Evolutionary conservation across 225 moss, liverwort and hornwort genomes (phyloP).

Genomic region (Pseudoscleropodium purum): DNA sequence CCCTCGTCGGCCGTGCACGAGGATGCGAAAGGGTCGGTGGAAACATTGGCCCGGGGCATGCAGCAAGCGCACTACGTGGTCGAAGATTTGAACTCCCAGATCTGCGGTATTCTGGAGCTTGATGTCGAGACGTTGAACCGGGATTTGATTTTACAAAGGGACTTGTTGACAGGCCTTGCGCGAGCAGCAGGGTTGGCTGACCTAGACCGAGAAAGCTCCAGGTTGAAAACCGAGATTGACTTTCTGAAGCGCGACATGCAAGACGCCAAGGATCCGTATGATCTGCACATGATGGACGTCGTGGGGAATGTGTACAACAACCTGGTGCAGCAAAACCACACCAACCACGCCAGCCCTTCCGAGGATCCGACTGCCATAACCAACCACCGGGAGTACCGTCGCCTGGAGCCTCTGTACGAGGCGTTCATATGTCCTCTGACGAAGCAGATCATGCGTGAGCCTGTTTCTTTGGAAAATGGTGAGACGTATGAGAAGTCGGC

Average conservation of each 20-base stretch:
- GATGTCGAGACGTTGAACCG: constrained; percentile 2
- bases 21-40: constrained; percentile 41
- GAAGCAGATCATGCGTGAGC: constrained; percentile 92
- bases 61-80: constrained; percentile 61
- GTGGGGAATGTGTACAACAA: constrained; percentile 70
- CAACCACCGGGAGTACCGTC: constrained; percentile 48
- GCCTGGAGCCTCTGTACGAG: constrained; percentile 83
- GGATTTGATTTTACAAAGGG: constrained; percentile 5
- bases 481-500: constrained; percentile 73
- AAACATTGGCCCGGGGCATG: constrained; percentile 55
- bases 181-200: constrained; percentile 27
- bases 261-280: constrained; percentile 56
- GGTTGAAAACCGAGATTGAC: constrained; percentile 30
- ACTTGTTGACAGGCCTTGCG: constrained; percentile 26
- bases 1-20: constrained; percentile 35
- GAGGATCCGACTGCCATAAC: constrained; percentile 25
- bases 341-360: constrained; percentile 57
- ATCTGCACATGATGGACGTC: constrained; percentile 75
- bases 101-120: constrained; percentile 49
- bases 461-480: constrained; percentile 77
- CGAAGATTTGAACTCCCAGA: constrained; percentile 54
- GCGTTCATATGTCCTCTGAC: constrained; percentile 92
- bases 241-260: constrained; percentile 53
- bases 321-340: constrained; percentile 18
- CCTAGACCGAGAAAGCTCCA: constrained; percentile 1